Conservation (phyloP, 1,139 yeast genomes). For the Yamadazyma blattariae region DNA sequence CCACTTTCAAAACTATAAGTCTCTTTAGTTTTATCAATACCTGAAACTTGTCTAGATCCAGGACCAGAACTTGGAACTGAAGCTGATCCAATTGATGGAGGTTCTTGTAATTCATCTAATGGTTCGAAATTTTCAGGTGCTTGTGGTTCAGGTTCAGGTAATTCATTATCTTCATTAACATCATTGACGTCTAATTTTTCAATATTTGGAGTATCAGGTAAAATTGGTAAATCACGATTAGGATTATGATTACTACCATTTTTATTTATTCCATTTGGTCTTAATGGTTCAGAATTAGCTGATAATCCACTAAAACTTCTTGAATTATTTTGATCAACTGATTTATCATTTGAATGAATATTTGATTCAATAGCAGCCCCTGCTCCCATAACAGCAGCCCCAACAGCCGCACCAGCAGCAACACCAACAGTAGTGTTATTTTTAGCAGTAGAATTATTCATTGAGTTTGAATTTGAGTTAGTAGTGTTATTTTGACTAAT, state of each 20-base stretch:
- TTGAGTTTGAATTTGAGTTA: background rate
- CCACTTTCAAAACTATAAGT: conserved; percentile 44
- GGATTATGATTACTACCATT: background rate
- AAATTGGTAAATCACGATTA: conserved; percentile 13
- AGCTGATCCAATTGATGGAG: conserved; percentile 1
- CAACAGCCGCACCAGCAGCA: background rate
- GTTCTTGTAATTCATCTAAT: background rate
- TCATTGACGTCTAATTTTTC: conserved; percentile 20
- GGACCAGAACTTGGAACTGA: conserved; percentile 2
- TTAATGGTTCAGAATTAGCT: conserved; percentile 1
- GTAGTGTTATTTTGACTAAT: background rate
- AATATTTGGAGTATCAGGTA: conserved; percentile 25
- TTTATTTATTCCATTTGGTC: no score
- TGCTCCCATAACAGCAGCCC: no score
- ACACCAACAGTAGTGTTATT: background rate
- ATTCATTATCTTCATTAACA: conserved; percentile 8
- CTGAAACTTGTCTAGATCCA: background rate
- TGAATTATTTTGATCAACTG: no score
- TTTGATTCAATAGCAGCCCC: no score
- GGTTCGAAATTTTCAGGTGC: background rate
- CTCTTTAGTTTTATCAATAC: conserved; percentile 8
- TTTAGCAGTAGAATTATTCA: background rate
- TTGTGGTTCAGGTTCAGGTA: conserved; percentile 1
- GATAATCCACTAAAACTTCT: background rate
- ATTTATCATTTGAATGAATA: no score